Conservation (phyloP, 2,329 filamentous ascomycete genomes). For the Dactylellina sp. region DNA sequence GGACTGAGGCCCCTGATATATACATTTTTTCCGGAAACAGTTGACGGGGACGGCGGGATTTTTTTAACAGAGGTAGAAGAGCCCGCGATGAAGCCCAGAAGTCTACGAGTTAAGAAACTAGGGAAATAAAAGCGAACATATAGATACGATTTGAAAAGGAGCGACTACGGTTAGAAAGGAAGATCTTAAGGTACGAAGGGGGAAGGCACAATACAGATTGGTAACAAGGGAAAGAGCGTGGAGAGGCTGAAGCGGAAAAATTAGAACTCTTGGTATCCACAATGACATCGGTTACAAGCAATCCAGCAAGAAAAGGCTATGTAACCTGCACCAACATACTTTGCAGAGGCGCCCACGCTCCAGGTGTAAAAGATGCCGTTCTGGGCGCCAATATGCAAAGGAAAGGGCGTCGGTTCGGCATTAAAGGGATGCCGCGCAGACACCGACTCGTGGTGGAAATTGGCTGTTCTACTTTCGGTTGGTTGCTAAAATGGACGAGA, state of each 20-base stretch:
- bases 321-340: neutral
- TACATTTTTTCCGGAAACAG: slow-evolving; percentile 10
- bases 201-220: neutral
- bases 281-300: slow-evolving; percentile 23
- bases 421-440: slow-evolving; percentile 41
- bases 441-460: slow-evolving; percentile 28
- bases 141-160: slow-evolving; percentile 22
- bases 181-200: neutral
- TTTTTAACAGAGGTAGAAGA: no score
- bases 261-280: slow-evolving; percentile 21
- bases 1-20: slow-evolving; percentile 20
- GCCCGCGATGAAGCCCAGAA: slow-evolving; percentile 8
- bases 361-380: slow-evolving; percentile 7
- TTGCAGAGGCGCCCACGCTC: neutral
- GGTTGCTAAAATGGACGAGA: slow-evolving; percentile 32
- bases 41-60: slow-evolving; percentile 13
- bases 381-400: slow-evolving; percentile 5
- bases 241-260: slow-evolving; percentile 44
- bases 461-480: slow-evolving; percentile 17
- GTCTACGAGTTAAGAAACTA: neutral
- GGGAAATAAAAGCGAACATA: neutral
- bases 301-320: neutral
- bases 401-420: slow-evolving; percentile 29
- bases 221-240: slow-evolving; percentile 1
- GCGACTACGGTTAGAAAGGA: slow-evolving; percentile 38